Conservation (phyloP, 352 stramenopile species). For the Globisporangium viniferum region DNA sequence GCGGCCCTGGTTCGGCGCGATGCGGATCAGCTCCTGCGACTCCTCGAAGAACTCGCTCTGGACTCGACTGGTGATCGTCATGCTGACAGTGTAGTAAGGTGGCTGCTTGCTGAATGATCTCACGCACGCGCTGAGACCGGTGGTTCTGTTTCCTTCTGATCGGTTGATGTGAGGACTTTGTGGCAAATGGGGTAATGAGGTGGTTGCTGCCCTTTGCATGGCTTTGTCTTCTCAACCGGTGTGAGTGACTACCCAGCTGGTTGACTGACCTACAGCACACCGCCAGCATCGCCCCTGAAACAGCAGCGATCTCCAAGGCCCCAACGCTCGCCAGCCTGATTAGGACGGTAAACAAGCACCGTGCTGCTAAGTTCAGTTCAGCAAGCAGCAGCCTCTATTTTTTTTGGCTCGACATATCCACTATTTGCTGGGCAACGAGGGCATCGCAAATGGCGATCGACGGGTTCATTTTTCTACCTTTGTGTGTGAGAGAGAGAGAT, state of each 20-base stretch:
- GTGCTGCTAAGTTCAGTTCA: background rate
- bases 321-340: background rate
- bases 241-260: background rate
- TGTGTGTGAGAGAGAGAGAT: too few relatives aligned
- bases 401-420: background rate
- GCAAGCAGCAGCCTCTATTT: background rate
- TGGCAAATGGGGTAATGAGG: conserved; percentile 15
- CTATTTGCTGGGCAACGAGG: background rate
- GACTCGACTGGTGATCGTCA: conserved; percentile 18
- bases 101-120: background rate
- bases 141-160: background rate
- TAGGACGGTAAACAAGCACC: background rate
- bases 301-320: background rate
- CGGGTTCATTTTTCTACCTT: background rate
- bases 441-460: background rate
- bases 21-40: conserved; percentile 18
- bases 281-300: background rate
- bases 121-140: background rate
- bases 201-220: conserved; percentile 1
- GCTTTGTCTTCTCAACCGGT: background rate
- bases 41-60: conserved; percentile 20
- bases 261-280: background rate
- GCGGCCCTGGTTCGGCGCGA: conserved; percentile 17
- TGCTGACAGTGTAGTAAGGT: background rate
- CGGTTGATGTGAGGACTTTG: conserved; percentile 1